Conservation (phyloP, 345 rosid genomes). For the Linum tenue region DNA sequence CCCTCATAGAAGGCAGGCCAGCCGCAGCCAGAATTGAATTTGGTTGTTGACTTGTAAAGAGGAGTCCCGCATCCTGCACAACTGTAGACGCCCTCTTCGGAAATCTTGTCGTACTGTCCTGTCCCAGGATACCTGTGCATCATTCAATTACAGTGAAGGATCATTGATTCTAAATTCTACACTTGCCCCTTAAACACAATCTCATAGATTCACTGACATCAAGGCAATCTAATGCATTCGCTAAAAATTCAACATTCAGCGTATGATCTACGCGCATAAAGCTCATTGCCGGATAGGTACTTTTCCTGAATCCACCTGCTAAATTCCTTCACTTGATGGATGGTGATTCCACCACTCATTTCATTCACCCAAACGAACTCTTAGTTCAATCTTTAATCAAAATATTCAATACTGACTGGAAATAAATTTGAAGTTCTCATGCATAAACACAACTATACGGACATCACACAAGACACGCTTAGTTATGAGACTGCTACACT, state of each 20-base stretch:
- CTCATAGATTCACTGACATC: not conserved
- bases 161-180: not conserved
- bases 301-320: too few relatives aligned
- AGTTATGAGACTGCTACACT: too few relatives aligned
- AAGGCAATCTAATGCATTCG: not conserved
- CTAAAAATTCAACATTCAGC: not conserved
- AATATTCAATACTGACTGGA: too few relatives aligned
- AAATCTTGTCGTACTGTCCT: conserved; percentile 69
- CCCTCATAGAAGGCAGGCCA: conserved; percentile 96
- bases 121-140: conserved; percentile 65
- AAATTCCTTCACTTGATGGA: too few relatives aligned
- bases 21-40: conserved; percentile 78
- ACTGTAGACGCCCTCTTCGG: conserved; percentile 52
- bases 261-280: not conserved
- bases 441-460: too few relatives aligned
- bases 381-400: too few relatives aligned
- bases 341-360: too few relatives aligned
- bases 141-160: not conserved
- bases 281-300: too few relatives aligned
- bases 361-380: too few relatives aligned
- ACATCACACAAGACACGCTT: too few relatives aligned
- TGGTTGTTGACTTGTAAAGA: conserved; percentile 66
- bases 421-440: too few relatives aligned
- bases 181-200: not conserved
- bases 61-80: conserved; percentile 94